Percentiles rank a stretch among this genome's conserved stretches.
phyloP scores from a whole-genome alignment of 2,329 filamentous ascomycete species.

The Penicillium polonicum region DNA sequence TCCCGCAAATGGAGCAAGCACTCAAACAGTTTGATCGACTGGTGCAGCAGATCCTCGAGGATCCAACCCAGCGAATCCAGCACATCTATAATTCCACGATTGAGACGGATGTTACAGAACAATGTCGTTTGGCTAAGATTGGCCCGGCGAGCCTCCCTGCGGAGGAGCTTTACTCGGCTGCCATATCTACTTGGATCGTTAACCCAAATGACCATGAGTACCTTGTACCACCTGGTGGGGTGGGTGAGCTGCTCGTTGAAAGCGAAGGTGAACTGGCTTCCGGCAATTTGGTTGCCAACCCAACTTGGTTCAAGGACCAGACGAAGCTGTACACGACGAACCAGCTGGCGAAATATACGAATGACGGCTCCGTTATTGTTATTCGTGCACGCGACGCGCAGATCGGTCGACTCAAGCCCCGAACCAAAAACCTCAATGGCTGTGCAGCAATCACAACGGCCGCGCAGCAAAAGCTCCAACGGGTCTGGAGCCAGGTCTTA shows the following conservation, averaged over 20 bases:
- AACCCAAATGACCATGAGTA: background rate
- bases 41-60: slow-evolving; percentile 1
- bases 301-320: background rate
- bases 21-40: slow-evolving; percentile 49
- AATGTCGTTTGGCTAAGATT: background rate
- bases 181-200: slow-evolving; percentile 5
- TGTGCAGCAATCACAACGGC: background rate
- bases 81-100: background rate
- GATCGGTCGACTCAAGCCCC: background rate
- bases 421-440: background rate
- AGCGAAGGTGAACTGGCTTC: background rate
- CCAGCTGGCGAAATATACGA: slow-evolving; percentile 3
- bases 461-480: slow-evolving; percentile 38
- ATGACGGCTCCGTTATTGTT: background rate
- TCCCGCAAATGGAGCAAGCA: slow-evolving; percentile 48
- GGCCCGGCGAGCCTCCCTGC: background rate
- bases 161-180: background rate
- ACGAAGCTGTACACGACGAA: background rate
- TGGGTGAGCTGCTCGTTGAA: slow-evolving; percentile 4
- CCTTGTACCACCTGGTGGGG: background rate
- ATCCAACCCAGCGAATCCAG: slow-evolving; percentile 1
- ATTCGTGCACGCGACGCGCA: slow-evolving; percentile 1
- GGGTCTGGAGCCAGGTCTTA: slow-evolving; percentile 53
- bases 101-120: background rate
- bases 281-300: background rate